phyloP scores from a whole-genome alignment of 2,329 filamentous ascomycete genomes.

The Penicillium sp. region DNA sequence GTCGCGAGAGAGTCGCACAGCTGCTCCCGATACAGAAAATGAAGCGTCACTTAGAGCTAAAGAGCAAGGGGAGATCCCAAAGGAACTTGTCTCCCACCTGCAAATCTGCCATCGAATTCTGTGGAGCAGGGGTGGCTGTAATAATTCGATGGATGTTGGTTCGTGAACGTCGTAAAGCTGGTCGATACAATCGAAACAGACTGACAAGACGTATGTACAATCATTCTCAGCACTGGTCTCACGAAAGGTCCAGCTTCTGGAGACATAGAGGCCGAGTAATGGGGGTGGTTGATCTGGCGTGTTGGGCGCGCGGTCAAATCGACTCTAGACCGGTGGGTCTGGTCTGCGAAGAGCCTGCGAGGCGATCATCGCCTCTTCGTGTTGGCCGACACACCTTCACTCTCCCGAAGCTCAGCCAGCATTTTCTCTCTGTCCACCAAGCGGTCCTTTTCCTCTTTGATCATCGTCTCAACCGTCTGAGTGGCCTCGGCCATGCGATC shows the following conservation, averaged over 20 bases:
- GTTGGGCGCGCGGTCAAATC: not conserved
- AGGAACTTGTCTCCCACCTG: too few relatives aligned
- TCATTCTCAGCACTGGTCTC: not conserved
- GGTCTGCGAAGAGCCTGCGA: not conserved
- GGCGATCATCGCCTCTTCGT: constrained; percentile 45
- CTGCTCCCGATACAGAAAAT: too few relatives aligned
- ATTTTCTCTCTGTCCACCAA: constrained; percentile 63
- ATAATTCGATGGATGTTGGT: not conserved
- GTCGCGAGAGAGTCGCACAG: too few relatives aligned
- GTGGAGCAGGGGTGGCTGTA: too few relatives aligned
- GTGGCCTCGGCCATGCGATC: constrained; percentile 64
- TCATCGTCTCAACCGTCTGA: constrained; percentile 60
- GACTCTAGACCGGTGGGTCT: not conserved
- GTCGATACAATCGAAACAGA: not conserved
- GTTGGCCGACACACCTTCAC: constrained; percentile 42
- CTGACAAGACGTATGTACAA: not conserved
- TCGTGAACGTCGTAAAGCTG: not conserved
- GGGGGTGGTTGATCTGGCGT: not conserved
- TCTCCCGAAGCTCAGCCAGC: constrained; percentile 54
- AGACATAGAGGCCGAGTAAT: not conserved
- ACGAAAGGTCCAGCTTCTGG: not conserved
- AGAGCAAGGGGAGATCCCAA: too few relatives aligned
- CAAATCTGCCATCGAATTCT: too few relatives aligned
- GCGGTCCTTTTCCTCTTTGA: constrained; percentile 66
- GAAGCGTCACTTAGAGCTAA: too few relatives aligned